A percentile compares a stretch with the other conserved stretches of the same genome.
Evolutionary conservation across 768 basidiomycete genomes (phyloP).

Genomic region (Psilocybe cubensis): DNA sequence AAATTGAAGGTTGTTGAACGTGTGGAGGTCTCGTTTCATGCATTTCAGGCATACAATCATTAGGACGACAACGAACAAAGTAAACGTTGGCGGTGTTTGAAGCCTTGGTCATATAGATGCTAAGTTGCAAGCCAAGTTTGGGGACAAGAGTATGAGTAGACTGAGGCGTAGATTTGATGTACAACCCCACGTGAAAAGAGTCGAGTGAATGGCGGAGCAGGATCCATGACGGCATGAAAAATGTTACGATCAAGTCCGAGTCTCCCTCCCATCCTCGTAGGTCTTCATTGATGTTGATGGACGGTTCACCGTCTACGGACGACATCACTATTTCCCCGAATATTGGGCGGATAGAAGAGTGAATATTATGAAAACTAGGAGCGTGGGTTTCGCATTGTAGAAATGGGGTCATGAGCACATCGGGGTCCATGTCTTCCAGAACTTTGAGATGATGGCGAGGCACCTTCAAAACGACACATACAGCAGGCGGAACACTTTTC

Average conservation of each 20-base stretch:
- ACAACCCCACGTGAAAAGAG: conserved; percentile 27
- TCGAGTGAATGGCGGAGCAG: conserved; percentile 26
- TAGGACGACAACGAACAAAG: conserved; percentile 32
- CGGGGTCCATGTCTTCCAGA: conserved; percentile 26
- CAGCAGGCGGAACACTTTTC: conserved; percentile 38
- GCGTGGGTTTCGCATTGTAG: conserved; percentile 38
- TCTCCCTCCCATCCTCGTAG: conserved; percentile 31
- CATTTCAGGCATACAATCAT: conserved; percentile 16
- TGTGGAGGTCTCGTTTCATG: conserved; percentile 20
- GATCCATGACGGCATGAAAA: conserved; percentile 35
- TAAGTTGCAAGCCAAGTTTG: conserved; percentile 29
- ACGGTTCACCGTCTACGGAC: conserved; percentile 4
- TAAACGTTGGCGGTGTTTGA: conserved; percentile 32
- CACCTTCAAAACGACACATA: conserved; percentile 38
- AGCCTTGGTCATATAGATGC: conserved; percentile 30
- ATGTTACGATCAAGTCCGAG: conserved; percentile 38
- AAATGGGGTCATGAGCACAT: conserved; percentile 28
- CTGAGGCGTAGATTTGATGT: conserved; percentile 27
- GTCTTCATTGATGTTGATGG: conserved; percentile 34
- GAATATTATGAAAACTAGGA: conserved; percentile 29
- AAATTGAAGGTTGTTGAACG: not conserved
- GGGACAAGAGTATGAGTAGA: conserved; percentile 11
- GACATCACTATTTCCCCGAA: conserved; percentile 32
- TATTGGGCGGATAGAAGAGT: conserved; percentile 33
- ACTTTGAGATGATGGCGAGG: conserved; percentile 33